Conservation (phyloP, 108 stramenopile genomes). For the Pseudonitzschia pungens region DNA sequence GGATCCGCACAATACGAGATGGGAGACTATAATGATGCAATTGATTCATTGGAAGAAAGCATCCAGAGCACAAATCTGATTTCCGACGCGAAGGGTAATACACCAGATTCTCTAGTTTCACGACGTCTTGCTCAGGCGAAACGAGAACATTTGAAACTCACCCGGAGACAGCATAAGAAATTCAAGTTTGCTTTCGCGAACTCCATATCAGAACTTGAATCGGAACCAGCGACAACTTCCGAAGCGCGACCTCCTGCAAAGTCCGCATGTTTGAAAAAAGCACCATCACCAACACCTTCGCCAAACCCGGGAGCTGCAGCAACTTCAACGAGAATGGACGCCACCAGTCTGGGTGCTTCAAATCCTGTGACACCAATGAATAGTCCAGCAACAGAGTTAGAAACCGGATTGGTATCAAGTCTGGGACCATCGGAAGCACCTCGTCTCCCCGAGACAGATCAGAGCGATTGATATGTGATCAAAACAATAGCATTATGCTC, state of each 20-base stretch:
- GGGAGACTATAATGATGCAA: slow-evolving; percentile 54
- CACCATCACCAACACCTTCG: neutral
- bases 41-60: slow-evolving; percentile 55
- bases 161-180: slow-evolving; percentile 58
- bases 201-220: neutral
- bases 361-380: slow-evolving; percentile 11
- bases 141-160: slow-evolving; percentile 32
- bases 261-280: neutral
- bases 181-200: slow-evolving; percentile 56
- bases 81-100: slow-evolving; percentile 9
- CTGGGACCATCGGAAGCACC: neutral
- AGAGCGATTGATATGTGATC: neutral
- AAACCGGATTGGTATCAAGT: slow-evolving; percentile 3
- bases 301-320: neutral
- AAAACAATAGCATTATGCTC: too few species aligned
- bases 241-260: neutral
- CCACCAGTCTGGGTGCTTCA: neutral
- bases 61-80: slow-evolving; percentile 38
- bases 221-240: neutral
- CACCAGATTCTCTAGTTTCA: slow-evolving; percentile 54
- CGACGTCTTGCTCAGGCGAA: slow-evolving; percentile 71
- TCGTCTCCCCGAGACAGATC: neutral
- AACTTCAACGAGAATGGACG: neutral
- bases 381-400: neutral
- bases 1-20: slow-evolving; percentile 61